Percentiles rank a stretch among this genome's conserved stretches.
phyloP scores from a whole-genome alignment of 306 rosid species.

The Calophaca sinica region DNA sequence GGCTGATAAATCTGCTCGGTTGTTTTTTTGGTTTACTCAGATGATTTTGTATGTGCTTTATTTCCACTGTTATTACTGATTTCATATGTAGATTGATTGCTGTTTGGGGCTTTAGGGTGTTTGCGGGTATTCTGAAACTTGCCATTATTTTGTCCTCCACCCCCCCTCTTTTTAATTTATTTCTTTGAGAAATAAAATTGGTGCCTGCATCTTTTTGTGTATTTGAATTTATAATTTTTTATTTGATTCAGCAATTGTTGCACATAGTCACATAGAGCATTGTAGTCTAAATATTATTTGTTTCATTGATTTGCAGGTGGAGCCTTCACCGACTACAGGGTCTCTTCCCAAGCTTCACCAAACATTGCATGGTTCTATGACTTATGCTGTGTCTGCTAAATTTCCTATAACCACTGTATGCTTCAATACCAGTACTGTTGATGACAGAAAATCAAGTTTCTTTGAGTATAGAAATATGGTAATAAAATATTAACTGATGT shows the following conservation, averaged over 20 bases:
- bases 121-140: constrained; percentile 31
- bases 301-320: constrained; percentile 69
- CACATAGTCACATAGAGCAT: not conserved
- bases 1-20: constrained; percentile 34
- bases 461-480: constrained; percentile 83
- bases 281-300: constrained; percentile 39
- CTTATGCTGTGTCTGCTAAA: constrained; percentile 54
- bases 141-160: not conserved
- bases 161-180: not conserved
- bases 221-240: constrained; percentile 9
- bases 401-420: constrained; percentile 61
- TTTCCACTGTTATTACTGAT: constrained; percentile 37
- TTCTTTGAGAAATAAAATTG: constrained; percentile 11
- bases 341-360: constrained; percentile 71
- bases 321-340: constrained; percentile 98
- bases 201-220: not conserved
- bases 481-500: constrained; percentile 46
- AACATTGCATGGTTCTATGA: constrained; percentile 55
- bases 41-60: constrained; percentile 42
- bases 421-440: constrained; percentile 56
- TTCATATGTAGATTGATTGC: constrained; percentile 32
- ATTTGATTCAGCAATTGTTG: constrained; percentile 39
- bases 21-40: constrained; percentile 29
- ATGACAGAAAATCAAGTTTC: constrained; percentile 66
- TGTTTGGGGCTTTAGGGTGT: constrained; percentile 34